Base-by-base conservation (phyloP, 2,329 filamentous ascomycete species). In the Metarhizium guizhouense region DNA sequence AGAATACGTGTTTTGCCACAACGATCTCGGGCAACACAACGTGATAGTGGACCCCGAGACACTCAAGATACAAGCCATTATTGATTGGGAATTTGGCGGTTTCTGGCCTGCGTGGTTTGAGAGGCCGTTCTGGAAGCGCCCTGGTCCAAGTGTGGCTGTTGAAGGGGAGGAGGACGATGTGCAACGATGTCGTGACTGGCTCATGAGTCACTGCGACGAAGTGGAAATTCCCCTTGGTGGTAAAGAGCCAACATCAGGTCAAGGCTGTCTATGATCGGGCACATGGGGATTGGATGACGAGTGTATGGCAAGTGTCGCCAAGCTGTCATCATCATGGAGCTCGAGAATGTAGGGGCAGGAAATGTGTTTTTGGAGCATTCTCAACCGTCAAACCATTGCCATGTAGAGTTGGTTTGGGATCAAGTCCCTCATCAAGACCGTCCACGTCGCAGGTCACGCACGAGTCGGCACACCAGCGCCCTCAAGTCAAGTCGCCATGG, bases 41-140 rank as follows among this genome's bases (percentile, higher is more conserved):
- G 47, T 60, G 8, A 56, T 59, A n/a, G 59, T 57, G 4, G 52
- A 60, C 18, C 55, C 54, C 2, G 49, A 61, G 1, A 66, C 64
- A 16, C 55, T 70, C 47, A 63, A 67, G 51, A 66, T 71, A 18
- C 53, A 52, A 1, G 67, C 65, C 8, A 68, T 71, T 32, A 60
- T 72, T 30, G 68, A 70, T 47, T 71, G 68, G 68, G 69, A 72
- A 56, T 70, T 64, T 54, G 65, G 63, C 3, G 68, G 68, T 3
- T 71, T 68, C 59, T 70, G 58, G 56, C 60, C 59, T 34, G 47
- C 57, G 11, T 60, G 60, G 61, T 64, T 63, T 42, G 58, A 62
- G 45, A 38, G 18, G 25, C 53, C 52, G 32, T 62, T 56, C 25
- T 63, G 59, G 58, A 54, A 55, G 54, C 56, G 58, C 13, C 36